These are phyloP conservation scores for Saccharomycopsis lassenensis DNA, from an alignment of 805 yeast species.

Conservation along the genomic window DNA sequence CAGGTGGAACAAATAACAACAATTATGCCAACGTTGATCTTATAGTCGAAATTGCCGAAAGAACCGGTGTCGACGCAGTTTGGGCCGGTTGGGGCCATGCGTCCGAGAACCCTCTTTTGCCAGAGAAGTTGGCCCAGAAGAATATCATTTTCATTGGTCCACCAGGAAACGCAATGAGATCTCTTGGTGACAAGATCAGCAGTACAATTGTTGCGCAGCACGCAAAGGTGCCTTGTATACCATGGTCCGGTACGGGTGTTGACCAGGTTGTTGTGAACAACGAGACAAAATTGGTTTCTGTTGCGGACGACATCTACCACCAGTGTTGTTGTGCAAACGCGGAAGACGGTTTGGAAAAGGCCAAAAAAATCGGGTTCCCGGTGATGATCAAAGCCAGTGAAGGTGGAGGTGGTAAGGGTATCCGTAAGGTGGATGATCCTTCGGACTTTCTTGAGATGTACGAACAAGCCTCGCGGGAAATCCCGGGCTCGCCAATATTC, in stretches of 20 bases:
- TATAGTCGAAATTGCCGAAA: slow-evolving; percentile 94
- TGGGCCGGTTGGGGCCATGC: slow-evolving; percentile 99
- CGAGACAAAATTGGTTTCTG: slow-evolving; percentile 73
- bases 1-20: slow-evolving; percentile 98
- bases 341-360: slow-evolving; percentile 81
- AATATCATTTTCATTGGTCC: slow-evolving; percentile 94
- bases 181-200: slow-evolving; percentile 97
- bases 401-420: slow-evolving; percentile 99
- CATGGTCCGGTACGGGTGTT: slow-evolving; percentile 99
- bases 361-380: slow-evolving; percentile 87
- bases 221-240: slow-evolving; percentile 96
- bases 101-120: slow-evolving; percentile 92
- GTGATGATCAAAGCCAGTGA: slow-evolving; percentile 99
- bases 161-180: slow-evolving; percentile 98
- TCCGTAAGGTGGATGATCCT: slow-evolving; percentile 85
- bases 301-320: slow-evolving; percentile 69
- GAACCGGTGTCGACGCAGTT: slow-evolving; percentile 93
- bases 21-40: slow-evolving; percentile 97
- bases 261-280: slow-evolving; percentile 64
- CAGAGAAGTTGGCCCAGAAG: slow-evolving; percentile 87
- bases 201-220: slow-evolving; percentile 99
- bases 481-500: slow-evolving; percentile 98
- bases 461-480: slow-evolving; percentile 92
- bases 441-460: slow-evolving; percentile 67
- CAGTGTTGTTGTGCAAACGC: slow-evolving; percentile 83